Evolutionary conservation across 345 rosid species (phyloP).

Genomic region (Eucalyptus dawsonii): DNA sequence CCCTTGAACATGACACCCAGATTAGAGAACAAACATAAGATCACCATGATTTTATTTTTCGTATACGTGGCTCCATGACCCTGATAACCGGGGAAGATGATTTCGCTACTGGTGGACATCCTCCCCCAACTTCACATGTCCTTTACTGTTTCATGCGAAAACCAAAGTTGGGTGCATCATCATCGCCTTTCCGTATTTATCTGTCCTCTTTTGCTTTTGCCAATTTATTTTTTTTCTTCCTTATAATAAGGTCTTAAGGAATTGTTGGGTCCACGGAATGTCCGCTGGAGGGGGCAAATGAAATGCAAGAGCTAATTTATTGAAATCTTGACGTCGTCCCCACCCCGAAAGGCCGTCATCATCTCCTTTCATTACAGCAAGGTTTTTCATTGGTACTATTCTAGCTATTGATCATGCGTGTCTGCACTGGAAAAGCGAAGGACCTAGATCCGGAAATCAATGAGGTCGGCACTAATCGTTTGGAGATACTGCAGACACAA

Average conservation of each 20-base stretch:
- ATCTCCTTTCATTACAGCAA: neutral
- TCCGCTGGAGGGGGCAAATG: neutral
- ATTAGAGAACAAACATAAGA: neutral
- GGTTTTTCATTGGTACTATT: neutral
- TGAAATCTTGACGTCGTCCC: neutral
- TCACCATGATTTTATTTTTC: neutral
- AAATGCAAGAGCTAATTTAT: neutral
- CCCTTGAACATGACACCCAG: neutral
- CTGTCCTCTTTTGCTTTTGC: neutral
- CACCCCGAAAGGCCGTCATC: neutral
- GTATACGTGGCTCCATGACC: neutral
- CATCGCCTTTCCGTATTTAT: neutral
- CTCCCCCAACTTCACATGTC: neutral
- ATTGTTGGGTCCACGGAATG: neutral
- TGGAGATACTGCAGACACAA: neutral
- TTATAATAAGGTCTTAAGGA: neutral
- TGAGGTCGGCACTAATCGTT: neutral
- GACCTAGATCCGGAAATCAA: neutral
- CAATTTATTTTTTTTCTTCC: neutral
- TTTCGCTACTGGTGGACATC: neutral
- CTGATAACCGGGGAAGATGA: neutral
- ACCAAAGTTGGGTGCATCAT: neutral
- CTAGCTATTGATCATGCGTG: neutral
- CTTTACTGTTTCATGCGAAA: neutral
- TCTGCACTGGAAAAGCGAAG: neutral